Evolutionary conservation across 192 early-diverging fungal genomes (phyloP).

Genomic region (Bifiguratus adelaidae): DNA sequence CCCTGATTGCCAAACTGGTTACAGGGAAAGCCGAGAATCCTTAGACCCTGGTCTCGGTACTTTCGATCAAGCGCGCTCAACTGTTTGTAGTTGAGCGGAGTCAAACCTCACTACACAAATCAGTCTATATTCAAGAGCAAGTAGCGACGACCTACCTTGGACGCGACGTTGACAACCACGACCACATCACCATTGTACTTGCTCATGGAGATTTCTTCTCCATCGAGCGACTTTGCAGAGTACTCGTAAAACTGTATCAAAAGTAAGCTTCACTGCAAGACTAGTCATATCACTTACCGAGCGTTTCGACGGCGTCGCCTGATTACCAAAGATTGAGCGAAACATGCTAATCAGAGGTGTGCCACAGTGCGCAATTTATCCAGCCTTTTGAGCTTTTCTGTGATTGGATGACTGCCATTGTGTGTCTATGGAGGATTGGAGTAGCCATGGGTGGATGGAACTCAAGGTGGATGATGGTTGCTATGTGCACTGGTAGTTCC

Average conservation of each 20-base stretch:
- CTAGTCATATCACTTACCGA: too few species aligned
- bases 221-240: not conserved
- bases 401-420: too few species aligned
- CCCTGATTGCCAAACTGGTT: slow-evolving; percentile 71
- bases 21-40: slow-evolving; percentile 75
- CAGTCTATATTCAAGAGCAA: not conserved
- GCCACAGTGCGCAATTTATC: too few species aligned
- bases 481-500: too few species aligned
- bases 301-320: too few species aligned
- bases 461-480: too few species aligned
- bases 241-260: not conserved
- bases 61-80: slow-evolving; percentile 36
- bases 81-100: slow-evolving; percentile 11
- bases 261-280: too few species aligned
- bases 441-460: too few species aligned
- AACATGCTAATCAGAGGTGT: too few species aligned
- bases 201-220: slow-evolving; percentile 35
- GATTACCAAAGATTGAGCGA: too few species aligned
- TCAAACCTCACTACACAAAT: slow-evolving; percentile 53
- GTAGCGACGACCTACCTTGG: slow-evolving; percentile 22
- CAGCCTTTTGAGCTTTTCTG: too few species aligned
- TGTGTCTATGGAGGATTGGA: too few species aligned
- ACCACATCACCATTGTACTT: slow-evolving; percentile 63
- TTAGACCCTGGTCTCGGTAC: slow-evolving; percentile 53
- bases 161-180: slow-evolving; percentile 79